These are phyloP conservation scores for Phialocephala subalpina DNA, from an alignment of 2,329 filamentous ascomycete genomes.

Conservation along the genomic window DNA sequence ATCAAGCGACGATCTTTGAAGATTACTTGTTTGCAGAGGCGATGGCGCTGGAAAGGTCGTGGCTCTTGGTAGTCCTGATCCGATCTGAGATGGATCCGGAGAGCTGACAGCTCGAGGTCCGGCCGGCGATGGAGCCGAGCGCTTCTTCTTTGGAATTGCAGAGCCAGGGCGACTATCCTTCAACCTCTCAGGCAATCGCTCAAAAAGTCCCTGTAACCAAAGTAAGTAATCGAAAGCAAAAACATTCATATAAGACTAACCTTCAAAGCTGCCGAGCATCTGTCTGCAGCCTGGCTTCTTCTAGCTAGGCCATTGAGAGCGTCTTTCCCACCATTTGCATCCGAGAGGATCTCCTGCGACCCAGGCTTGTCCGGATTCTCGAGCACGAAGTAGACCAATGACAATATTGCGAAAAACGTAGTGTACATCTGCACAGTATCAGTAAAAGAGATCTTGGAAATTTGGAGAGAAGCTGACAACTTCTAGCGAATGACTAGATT, in stretches of 20 bases:
- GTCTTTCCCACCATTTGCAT: constrained; percentile 85
- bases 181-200: constrained; percentile 79
- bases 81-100: constrained; percentile 30
- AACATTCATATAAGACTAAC: constrained; percentile 57
- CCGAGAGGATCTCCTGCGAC: constrained; percentile 81
- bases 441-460: background rate
- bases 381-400: constrained; percentile 79
- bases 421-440: constrained; percentile 66
- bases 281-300: constrained; percentile 87
- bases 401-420: constrained; percentile 82
- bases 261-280: constrained; percentile 79
- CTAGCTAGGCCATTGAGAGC: constrained; percentile 81
- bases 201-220: constrained; percentile 74
- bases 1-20: constrained; percentile 41
- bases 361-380: constrained; percentile 81
- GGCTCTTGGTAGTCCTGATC: constrained; percentile 30
- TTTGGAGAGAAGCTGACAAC: background rate
- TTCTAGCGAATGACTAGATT: background rate
- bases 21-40: constrained; percentile 34
- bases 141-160: constrained; percentile 59
- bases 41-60: constrained; percentile 42
- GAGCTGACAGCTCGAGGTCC: constrained; percentile 42
- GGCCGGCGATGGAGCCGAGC: constrained; percentile 57
- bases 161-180: constrained; percentile 56
- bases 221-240: constrained; percentile 31